Evolutionary conservation across 1,139 yeast genomes (phyloP).

Genomic region (Cylindricascospora bacillispora): DNA sequence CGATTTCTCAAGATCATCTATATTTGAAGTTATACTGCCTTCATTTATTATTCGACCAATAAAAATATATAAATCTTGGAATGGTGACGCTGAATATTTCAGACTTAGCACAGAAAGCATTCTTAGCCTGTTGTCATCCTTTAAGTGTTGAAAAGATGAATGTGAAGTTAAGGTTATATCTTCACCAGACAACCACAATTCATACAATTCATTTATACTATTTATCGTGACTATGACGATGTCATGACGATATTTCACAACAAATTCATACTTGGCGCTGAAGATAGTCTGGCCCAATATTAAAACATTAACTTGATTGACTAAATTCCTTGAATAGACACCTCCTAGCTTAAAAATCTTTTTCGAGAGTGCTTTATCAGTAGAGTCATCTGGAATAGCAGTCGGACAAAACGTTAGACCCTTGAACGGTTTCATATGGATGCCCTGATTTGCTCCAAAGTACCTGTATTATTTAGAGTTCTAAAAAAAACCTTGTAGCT

Average conservation of each 20-base stretch:
- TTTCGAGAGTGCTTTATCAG: slow-evolving; percentile 11
- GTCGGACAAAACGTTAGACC: slow-evolving; percentile 24
- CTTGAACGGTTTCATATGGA: slow-evolving; percentile 18
- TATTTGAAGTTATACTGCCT: slow-evolving; percentile 3
- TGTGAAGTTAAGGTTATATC: slow-evolving; percentile 14
- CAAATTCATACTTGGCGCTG: slow-evolving; percentile 21
- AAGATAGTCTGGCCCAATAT: slow-evolving; percentile 13
- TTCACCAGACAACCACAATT: slow-evolving; percentile 23
- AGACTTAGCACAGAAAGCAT: slow-evolving; percentile 12
- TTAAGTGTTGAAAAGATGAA: slow-evolving; percentile 4
- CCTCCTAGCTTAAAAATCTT: slow-evolving; percentile 24
- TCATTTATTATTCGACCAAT: slow-evolving; percentile 18
- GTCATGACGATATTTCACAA: slow-evolving; percentile 19
- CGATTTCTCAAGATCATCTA: no score
- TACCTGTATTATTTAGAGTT: no score
- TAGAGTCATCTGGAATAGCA: slow-evolving; percentile 14
- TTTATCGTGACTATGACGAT: slow-evolving; percentile 16
- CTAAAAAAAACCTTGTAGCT: no score
- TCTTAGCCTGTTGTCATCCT: slow-evolving; percentile 6
- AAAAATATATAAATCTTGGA: slow-evolving; percentile 17
- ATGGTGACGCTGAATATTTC: slow-evolving; percentile 13
- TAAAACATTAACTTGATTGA: slow-evolving; percentile 19
- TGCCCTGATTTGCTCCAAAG: no score
- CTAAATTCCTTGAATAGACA: slow-evolving; percentile 17
- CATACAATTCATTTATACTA: slow-evolving; percentile 14